Evolutionary conservation across 148 eudicot species (phyloP).

Genomic region (Camellia sinensis): DNA sequence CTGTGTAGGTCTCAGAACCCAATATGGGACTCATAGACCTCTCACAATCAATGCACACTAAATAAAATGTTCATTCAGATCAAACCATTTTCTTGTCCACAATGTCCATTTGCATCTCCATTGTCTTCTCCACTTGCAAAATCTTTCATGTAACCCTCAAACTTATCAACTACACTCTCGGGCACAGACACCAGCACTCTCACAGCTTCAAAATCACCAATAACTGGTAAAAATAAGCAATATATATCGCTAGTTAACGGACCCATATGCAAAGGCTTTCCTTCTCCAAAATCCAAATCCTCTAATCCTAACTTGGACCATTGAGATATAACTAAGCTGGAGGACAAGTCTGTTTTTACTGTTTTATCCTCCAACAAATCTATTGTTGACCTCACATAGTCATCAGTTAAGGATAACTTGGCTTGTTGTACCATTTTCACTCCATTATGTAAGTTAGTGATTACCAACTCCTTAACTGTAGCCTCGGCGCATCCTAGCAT

Average conservation of each 20-base stretch:
- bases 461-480: conserved; percentile 46
- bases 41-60: too few relatives aligned
- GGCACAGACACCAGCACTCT: conserved; percentile 79
- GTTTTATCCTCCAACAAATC: conserved; percentile 67
- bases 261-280: conserved; percentile 80
- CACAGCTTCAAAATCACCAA: conserved; percentile 41
- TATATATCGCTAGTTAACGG: conserved; percentile 74
- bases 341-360: conserved; percentile 48
- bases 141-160: conserved; percentile 63
- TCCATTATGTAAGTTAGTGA: conserved; percentile 40
- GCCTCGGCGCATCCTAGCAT: conserved; percentile 81
- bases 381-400: conserved; percentile 50
- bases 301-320: conserved; percentile 85
- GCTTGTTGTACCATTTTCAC: conserved; percentile 76
- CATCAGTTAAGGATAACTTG: conserved; percentile 47
- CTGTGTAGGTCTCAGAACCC: too few relatives aligned
- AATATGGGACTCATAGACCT: too few relatives aligned
- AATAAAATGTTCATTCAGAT: background rate
- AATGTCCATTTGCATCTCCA: conserved; percentile 20
- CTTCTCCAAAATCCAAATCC: conserved; percentile 79
- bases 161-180: conserved; percentile 43
- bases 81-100: conserved; percentile 19
- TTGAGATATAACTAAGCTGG: conserved; percentile 74
- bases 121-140: conserved; percentile 28
- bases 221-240: conserved; percentile 76